These are phyloP conservation scores for Isatis tinctoria DNA, from an alignment of 345 rosid species.

Conservation along the genomic window DNA sequence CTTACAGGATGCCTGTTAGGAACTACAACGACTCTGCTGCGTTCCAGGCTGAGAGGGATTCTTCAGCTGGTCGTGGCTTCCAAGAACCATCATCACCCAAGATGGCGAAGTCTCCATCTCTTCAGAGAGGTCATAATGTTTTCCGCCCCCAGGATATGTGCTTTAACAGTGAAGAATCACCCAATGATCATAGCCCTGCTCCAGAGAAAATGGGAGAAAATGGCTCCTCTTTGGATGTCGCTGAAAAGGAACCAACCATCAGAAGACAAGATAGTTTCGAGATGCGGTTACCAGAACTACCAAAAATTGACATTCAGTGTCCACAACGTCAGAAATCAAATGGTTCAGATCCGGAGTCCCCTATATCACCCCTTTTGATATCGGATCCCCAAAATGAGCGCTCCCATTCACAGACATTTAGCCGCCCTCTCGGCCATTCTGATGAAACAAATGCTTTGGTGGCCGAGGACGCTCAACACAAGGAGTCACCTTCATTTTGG, in stretches of 20 bases:
- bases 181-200: slow-evolving; percentile 65
- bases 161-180: slow-evolving; percentile 64
- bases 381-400: slow-evolving; percentile 98
- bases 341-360: slow-evolving; percentile 98
- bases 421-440: slow-evolving; percentile 81
- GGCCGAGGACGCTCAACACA: slow-evolving; percentile 46
- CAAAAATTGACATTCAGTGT: slow-evolving; percentile 83
- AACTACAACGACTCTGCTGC: slow-evolving; percentile 57
- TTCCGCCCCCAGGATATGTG: slow-evolving; percentile 54
- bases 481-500: slow-evolving; percentile 82
- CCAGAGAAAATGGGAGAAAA: slow-evolving; percentile 78
- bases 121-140: slow-evolving; percentile 69
- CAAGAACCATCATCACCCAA: slow-evolving; percentile 91
- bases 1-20: slow-evolving; percentile 85
- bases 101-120: slow-evolving; percentile 88
- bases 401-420: slow-evolving; percentile 97
- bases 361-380: slow-evolving; percentile 94
- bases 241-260: slow-evolving; percentile 84
- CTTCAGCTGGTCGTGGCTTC: slow-evolving; percentile 76
- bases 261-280: slow-evolving; percentile 98
- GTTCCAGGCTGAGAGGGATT: slow-evolving; percentile 86
- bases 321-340: slow-evolving; percentile 62
- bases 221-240: slow-evolving; percentile 53
- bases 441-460: slow-evolving; percentile 59
- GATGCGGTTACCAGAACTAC: slow-evolving; percentile 88